Evolutionary conservation across 352 stramenopile genomes (phyloP).

Genomic region (Plasmopara viticola): DNA sequence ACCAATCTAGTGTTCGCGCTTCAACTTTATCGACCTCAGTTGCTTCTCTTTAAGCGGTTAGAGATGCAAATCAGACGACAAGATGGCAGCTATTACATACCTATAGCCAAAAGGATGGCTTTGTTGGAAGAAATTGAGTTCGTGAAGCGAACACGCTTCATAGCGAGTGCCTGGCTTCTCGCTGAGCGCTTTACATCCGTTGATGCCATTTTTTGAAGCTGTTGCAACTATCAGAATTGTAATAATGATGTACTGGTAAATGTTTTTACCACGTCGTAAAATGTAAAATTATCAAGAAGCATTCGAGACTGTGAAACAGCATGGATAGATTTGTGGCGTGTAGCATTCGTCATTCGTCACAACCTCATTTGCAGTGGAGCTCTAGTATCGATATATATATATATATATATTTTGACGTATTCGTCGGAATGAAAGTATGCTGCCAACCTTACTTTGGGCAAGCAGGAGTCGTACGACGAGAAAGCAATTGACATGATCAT

Average conservation of each 20-base stretch:
- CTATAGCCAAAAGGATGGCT: conserved; percentile 48
- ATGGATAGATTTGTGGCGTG: not conserved
- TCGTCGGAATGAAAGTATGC: conserved; percentile 57
- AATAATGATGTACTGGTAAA: too few species aligned
- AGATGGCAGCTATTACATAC: conserved; percentile 18
- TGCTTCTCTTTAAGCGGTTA: conserved; percentile 22
- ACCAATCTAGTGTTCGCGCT: conserved; percentile 35
- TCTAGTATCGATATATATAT: conserved; percentile 1
- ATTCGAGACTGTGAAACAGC: not conserved
- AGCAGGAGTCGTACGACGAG: conserved; percentile 74
- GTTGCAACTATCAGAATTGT: too few species aligned
- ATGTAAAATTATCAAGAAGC: not conserved
- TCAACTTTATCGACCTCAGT: conserved; percentile 35
- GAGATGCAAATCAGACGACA: not conserved
- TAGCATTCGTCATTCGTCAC: too few species aligned
- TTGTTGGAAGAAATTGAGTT: conserved; percentile 39
- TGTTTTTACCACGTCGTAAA: too few species aligned
- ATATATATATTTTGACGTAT: not conserved
- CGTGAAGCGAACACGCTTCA: conserved; percentile 69
- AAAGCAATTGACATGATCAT: conserved; percentile 65
- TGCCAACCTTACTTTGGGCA: conserved; percentile 72
- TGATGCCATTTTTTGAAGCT: conserved; percentile 22
- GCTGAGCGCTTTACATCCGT: conserved; percentile 17
- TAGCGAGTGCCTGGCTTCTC: conserved; percentile 11
- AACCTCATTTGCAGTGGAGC: too few species aligned